Evolutionary conservation across 2,329 filamentous ascomycete species (phyloP).

Genomic region (Monilinia aucupariae): DNA sequence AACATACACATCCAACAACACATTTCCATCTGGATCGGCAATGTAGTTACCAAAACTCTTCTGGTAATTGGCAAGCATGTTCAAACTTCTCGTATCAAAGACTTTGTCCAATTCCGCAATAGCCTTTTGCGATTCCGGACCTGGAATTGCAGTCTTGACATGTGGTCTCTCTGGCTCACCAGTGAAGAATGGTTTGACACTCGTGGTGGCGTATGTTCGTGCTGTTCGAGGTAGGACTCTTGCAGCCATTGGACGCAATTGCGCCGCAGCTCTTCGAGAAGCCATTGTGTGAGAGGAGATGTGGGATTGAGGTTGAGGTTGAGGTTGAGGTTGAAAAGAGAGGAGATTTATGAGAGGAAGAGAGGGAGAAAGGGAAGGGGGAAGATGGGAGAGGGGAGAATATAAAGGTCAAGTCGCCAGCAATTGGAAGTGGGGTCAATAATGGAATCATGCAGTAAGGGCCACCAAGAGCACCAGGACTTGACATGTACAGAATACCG

Average conservation of each 20-base stretch:
- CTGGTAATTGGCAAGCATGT: conserved; percentile 49
- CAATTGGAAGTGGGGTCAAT: background rate
- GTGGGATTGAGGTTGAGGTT: no score
- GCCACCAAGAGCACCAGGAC: no score
- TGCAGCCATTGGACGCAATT: conserved; percentile 28
- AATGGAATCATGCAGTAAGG: background rate
- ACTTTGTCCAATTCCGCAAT: conserved; percentile 43
- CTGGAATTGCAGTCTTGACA: conserved; percentile 38
- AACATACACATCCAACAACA: conserved; percentile 45
- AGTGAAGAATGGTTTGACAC: conserved; percentile 31
- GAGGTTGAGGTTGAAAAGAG: background rate
- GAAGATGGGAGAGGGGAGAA: background rate
- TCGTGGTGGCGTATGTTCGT: conserved; percentile 26
- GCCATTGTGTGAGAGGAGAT: conserved; percentile 25
- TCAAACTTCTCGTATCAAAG: conserved; percentile 48
- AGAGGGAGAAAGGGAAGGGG: background rate
- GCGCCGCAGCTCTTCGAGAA: conserved; percentile 33
- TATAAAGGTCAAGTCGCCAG: background rate
- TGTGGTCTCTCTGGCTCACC: conserved; percentile 33
- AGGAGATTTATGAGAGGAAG: background rate
- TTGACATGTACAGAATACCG: no score
- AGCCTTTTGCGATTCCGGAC: conserved; percentile 36
- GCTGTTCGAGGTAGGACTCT: conserved; percentile 20
- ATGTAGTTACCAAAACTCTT: conserved; percentile 50
- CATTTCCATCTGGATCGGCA: conserved; percentile 47